A percentile compares a stretch with the other conserved stretches of the same genome.
Evolutionary conservation across 2,329 filamentous ascomycete species (phyloP).

Genomic region (Pseudovirgaria hyperparasitica): DNA sequence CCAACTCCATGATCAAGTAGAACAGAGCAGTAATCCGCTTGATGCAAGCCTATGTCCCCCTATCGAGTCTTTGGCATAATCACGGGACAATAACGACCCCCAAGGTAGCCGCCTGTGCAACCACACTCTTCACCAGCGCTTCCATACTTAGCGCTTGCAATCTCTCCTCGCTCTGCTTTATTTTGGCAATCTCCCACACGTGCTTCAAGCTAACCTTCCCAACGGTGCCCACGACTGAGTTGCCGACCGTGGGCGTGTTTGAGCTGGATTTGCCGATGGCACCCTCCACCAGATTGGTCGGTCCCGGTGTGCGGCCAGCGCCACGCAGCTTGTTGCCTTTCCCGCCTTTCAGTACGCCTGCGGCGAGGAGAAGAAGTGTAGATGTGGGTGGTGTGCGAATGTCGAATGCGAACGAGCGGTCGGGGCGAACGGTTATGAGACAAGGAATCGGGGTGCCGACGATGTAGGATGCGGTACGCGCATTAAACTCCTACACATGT

Average conservation of each 20-base stretch:
- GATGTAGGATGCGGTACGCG: constrained; percentile 72
- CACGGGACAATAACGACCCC: constrained; percentile 37
- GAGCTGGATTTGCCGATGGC: constrained; percentile 23
- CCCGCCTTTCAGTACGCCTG: constrained; percentile 54
- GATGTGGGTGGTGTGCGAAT: constrained; percentile 90
- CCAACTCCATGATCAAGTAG: too few relatives aligned
- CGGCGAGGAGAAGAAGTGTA: constrained; percentile 74
- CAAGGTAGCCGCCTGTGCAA: constrained; percentile 38
- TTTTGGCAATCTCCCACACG: constrained; percentile 93
- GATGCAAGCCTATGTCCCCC: too few relatives aligned
- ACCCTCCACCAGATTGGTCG: constrained; percentile 26
- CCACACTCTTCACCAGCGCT: constrained; percentile 63
- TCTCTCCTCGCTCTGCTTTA: constrained; percentile 53
- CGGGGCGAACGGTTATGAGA: constrained; percentile 80
- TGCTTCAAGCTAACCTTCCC: constrained; percentile 88
- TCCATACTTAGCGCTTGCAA: constrained; percentile 65
- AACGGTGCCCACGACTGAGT: constrained; percentile 64
- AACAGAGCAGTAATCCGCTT: too few relatives aligned
- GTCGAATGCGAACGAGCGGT: constrained; percentile 88
- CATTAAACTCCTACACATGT: constrained; percentile 95
- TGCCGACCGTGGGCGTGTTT: constrained; percentile 25
- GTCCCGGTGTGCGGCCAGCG: constrained; percentile 42
- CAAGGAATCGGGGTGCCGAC: constrained; percentile 79
- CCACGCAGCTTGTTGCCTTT: constrained; percentile 69
- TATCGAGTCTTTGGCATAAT: too few relatives aligned